Conservation (phyloP, 108 stramenopile species). For the Skeletonema potamos region DNA sequence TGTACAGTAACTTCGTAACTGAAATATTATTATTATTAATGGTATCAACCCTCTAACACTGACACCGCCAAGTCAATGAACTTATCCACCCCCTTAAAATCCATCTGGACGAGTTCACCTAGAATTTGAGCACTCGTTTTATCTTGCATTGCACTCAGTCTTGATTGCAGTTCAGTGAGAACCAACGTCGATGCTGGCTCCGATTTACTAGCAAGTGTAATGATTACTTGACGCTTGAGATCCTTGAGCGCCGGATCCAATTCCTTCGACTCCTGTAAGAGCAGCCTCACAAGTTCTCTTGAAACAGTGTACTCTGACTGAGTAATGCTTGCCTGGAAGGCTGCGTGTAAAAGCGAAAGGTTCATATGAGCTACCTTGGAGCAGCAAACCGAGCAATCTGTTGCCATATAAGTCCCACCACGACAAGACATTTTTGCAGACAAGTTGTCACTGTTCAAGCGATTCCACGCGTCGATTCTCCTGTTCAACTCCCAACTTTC, state of each 20-base stretch:
- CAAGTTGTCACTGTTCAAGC: slow-evolving; percentile 59
- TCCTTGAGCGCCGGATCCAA: slow-evolving; percentile 42
- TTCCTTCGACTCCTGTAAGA: slow-evolving; percentile 43
- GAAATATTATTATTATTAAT: too few species aligned
- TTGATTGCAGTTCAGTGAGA: slow-evolving; percentile 47
- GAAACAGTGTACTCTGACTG: slow-evolving; percentile 35
- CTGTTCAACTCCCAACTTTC: slow-evolving; percentile 67
- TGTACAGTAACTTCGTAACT: too few species aligned
- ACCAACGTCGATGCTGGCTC: slow-evolving; percentile 52
- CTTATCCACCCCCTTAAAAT: slow-evolving; percentile 46
- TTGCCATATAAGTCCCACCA: slow-evolving; percentile 42
- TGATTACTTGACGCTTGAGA: slow-evolving; percentile 49
- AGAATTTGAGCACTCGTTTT: slow-evolving; percentile 61
- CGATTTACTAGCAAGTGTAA: slow-evolving; percentile 63
- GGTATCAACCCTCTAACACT: not conserved
- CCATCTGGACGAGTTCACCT: slow-evolving; percentile 56
- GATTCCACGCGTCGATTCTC: slow-evolving; percentile 74
- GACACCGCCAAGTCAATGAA: slow-evolving; percentile 57
- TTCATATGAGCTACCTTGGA: slow-evolving; percentile 47
- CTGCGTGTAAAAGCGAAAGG: slow-evolving; percentile 50
- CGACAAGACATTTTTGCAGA: not conserved
- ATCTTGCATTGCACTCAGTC: slow-evolving; percentile 57
- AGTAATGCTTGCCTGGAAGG: slow-evolving; percentile 33
- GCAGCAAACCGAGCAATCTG: slow-evolving; percentile 66
- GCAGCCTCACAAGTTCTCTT: slow-evolving; percentile 36